phyloP scores from a whole-genome alignment of 768 basidiomycete genomes.

The Flagelloscypha sp. region DNA sequence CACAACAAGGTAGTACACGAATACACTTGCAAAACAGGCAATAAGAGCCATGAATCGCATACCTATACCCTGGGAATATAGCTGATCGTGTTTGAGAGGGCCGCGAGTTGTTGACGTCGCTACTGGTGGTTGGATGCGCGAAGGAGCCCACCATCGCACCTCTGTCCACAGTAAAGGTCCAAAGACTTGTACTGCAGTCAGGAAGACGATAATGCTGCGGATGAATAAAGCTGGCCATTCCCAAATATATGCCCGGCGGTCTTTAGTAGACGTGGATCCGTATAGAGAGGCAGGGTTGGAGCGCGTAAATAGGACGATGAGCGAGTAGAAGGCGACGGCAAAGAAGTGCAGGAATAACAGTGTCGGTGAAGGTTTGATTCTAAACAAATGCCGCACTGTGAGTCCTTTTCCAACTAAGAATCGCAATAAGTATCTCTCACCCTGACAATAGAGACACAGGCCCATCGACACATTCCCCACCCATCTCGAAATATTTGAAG shows the following conservation, averaged over 20 bases:
- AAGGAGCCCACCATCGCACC: conserved; percentile 64
- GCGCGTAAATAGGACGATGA: conserved; percentile 81
- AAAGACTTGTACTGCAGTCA: conserved; percentile 86
- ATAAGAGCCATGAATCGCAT: too few species aligned
- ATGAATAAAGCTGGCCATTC: conserved; percentile 15
- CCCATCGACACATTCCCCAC: conserved; percentile 80
- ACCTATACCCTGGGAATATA: too few species aligned
- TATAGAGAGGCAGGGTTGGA: conserved; percentile 34
- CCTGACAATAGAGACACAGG: conserved; percentile 88
- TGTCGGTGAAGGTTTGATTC: conserved; percentile 71
- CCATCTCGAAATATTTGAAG: conserved; percentile 95
- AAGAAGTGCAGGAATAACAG: conserved; percentile 91
- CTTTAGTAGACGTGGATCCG: conserved; percentile 21
- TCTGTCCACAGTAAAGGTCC: conserved; percentile 85
- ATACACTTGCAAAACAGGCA: too few species aligned
- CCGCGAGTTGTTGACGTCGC: too few species aligned
- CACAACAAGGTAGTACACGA: too few species aligned
- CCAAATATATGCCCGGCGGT: conserved; percentile 25
- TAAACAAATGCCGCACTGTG: conserved; percentile 20
- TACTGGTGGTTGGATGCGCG: too few species aligned
- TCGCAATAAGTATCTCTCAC: conserved; percentile 31
- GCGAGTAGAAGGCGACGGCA: conserved; percentile 88
- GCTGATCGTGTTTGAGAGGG: too few species aligned
- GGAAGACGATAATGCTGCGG: conserved; percentile 53
- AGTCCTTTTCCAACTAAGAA: conserved; percentile 34